These are phyloP conservation scores for Exsudoporus frostii DNA, from an alignment of 768 basidiomycete genomes.

Conservation along the genomic window DNA sequence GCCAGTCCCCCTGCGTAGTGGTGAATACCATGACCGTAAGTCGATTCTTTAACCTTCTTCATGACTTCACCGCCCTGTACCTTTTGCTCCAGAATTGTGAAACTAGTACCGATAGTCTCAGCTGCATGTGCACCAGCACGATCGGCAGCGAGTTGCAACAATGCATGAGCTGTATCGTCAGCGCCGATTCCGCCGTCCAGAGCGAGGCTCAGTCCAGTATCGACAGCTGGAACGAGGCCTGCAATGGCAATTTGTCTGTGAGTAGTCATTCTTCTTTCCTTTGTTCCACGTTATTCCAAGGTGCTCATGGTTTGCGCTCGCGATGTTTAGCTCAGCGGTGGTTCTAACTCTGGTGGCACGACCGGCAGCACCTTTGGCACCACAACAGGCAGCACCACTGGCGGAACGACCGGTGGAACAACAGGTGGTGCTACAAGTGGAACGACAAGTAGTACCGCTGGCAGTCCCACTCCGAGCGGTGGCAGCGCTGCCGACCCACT, in stretches of 20 bases:
- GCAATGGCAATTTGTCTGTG: conserved; percentile 19
- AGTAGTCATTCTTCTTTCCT: background rate
- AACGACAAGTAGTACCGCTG: background rate
- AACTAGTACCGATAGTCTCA: background rate
- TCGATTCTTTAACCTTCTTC: background rate
- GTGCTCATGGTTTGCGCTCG: background rate
- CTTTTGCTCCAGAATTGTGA: conserved; percentile 9
- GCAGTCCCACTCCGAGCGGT: background rate
- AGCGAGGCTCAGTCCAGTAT: conserved; percentile 8
- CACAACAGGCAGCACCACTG: too few relatives aligned
- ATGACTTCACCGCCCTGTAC: background rate
- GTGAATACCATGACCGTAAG: conserved; percentile 19
- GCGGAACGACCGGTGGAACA: too few relatives aligned
- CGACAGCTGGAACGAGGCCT: conserved; percentile 14
- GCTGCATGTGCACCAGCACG: conserved; percentile 12
- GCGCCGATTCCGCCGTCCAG: background rate
- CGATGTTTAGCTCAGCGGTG: conserved; percentile 9
- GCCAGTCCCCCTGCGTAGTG: conserved; percentile 22
- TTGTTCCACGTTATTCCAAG: too few relatives aligned
- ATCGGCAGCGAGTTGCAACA: conserved; percentile 12
- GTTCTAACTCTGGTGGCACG: background rate
- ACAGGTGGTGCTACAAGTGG: too few relatives aligned
- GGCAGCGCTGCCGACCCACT: background rate
- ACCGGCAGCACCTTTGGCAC: background rate
- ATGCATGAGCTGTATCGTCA: conserved; percentile 23